phyloP scores from a whole-genome alignment of 2,329 filamentous ascomycete genomes.

The Stachybotrys chlorohalonatus region DNA sequence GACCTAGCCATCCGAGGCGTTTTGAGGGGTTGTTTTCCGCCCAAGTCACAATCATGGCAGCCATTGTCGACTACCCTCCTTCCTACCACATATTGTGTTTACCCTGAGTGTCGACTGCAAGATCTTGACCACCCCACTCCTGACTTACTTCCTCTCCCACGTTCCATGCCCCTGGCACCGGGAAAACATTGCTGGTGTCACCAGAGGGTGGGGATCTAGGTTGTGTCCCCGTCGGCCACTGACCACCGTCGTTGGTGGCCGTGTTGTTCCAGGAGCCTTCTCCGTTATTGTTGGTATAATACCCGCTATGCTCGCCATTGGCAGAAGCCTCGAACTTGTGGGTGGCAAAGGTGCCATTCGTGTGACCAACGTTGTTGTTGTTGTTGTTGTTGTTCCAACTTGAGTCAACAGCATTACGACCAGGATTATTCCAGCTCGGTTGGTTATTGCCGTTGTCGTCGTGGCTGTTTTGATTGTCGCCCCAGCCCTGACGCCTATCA shows the following conservation, averaged over 20 bases:
- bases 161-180: not conserved
- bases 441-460: conserved; percentile 9
- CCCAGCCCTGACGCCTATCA: not conserved
- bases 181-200: too few relatives aligned
- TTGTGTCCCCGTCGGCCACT: not conserved
- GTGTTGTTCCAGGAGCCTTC: not conserved
- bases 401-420: not conserved
- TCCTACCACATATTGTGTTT: not conserved
- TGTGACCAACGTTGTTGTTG: not conserved
- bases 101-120: not conserved
- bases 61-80: not conserved
- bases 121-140: not conserved
- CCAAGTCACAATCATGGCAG: too few relatives aligned
- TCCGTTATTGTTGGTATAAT: too few relatives aligned
- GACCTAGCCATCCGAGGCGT: too few relatives aligned
- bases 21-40: too few relatives aligned
- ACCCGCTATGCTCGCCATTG: too few relatives aligned
- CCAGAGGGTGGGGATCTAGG: too few relatives aligned
- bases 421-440: conserved; percentile 1
- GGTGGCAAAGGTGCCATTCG: not conserved
- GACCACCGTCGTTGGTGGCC: not conserved
- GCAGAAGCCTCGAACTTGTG: not conserved
- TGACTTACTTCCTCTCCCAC: not conserved
- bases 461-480: not conserved
- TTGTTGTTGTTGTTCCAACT: conserved; percentile 3